Evolutionary conservation across 495 filamentous ascomycete species (phyloP).

Genomic region (Hyaloscypha hepaticicola): DNA sequence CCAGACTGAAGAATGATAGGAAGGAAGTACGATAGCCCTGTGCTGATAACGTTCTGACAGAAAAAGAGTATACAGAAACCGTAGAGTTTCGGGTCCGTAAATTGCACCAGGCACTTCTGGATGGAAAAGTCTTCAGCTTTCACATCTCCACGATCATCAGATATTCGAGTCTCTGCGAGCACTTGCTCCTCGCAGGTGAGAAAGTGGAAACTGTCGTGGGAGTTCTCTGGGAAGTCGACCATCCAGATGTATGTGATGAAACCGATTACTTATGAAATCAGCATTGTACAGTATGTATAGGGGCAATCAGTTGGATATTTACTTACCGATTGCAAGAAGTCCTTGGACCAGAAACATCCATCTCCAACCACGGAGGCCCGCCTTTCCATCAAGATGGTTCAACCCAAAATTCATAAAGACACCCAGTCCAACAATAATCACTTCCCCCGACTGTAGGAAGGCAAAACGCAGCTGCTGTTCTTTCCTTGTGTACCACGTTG

Average conservation of each 20-base stretch:
- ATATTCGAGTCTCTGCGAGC: conserved; percentile 57
- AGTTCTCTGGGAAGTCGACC: conserved; percentile 74
- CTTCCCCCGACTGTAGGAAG: conserved; percentile 68
- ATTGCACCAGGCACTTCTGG: conserved; percentile 55
- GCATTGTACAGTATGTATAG: conserved; percentile 23
- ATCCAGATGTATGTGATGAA: conserved; percentile 76
- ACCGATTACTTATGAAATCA: conserved; percentile 66
- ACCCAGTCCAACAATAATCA: conserved; percentile 66
- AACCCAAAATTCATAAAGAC: conserved; percentile 72
- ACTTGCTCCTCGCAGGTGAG: conserved; percentile 57
- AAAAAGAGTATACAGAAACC: conserved; percentile 74
- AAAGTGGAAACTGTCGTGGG: conserved; percentile 60
- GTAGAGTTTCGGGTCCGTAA: conserved; percentile 68
- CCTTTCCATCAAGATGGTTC: conserved; percentile 59
- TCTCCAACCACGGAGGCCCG: conserved; percentile 66
- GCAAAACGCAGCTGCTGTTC: conserved; percentile 79
- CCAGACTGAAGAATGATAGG: conserved; percentile 71
- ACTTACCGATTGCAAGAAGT: conserved; percentile 50
- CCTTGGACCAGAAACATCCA: conserved; percentile 77
- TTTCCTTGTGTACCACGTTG: conserved; percentile 67
- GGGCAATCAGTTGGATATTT: neutral
- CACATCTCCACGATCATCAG: conserved; percentile 65
- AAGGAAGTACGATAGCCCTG: conserved; percentile 65
- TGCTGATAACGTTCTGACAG: conserved; percentile 69
- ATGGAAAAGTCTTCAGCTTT: conserved; percentile 56